Conservation (phyloP, 805 yeast genomes). For the Candida arabinofermentans region DNA sequence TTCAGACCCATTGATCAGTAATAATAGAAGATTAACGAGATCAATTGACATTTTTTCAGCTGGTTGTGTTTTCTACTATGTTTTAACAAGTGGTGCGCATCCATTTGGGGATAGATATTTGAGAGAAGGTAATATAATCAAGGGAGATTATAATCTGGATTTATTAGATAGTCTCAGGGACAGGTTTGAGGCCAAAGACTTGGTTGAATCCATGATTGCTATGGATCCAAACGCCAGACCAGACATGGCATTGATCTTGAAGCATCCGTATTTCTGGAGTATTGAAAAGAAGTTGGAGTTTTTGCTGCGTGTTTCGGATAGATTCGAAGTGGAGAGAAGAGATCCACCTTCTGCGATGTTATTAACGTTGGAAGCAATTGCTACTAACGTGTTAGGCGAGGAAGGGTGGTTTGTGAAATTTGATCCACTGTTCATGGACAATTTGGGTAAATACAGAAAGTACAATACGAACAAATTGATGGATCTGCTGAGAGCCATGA, state of each 20-base stretch:
- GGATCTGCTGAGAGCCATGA: conserved; percentile 82
- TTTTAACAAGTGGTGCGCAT: conserved; percentile 77
- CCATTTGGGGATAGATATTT: conserved; percentile 93
- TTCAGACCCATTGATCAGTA: conserved; percentile 15
- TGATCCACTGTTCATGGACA: conserved; percentile 69
- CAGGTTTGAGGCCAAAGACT: conserved; percentile 62
- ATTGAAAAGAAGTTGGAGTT: conserved; percentile 73
- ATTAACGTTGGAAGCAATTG: conserved; percentile 60
- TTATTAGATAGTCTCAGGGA: conserved; percentile 43
- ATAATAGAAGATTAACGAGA: conserved; percentile 64
- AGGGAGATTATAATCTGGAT: conserved; percentile 51
- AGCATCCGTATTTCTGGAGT: conserved; percentile 90
- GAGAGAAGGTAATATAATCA: conserved; percentile 85
- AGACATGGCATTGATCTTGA: conserved; percentile 58
- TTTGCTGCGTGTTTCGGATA: conserved; percentile 79
- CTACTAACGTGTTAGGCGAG: conserved; percentile 58
- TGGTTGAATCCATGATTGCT: conserved; percentile 69
- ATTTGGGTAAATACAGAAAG: conserved; percentile 87
- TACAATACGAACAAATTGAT: conserved; percentile 73
- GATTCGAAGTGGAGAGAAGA: conserved; percentile 89
- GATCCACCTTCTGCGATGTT: conserved; percentile 58
- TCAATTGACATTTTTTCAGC: conserved; percentile 91
- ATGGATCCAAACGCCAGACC: conserved; percentile 69
- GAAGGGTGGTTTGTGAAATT: conserved; percentile 77
- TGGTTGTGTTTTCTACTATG: conserved; percentile 91